Evolutionary conservation across 371 early-diverging fungal species (phyloP).

Genomic region (Vairimorpha necatrix): DNA sequence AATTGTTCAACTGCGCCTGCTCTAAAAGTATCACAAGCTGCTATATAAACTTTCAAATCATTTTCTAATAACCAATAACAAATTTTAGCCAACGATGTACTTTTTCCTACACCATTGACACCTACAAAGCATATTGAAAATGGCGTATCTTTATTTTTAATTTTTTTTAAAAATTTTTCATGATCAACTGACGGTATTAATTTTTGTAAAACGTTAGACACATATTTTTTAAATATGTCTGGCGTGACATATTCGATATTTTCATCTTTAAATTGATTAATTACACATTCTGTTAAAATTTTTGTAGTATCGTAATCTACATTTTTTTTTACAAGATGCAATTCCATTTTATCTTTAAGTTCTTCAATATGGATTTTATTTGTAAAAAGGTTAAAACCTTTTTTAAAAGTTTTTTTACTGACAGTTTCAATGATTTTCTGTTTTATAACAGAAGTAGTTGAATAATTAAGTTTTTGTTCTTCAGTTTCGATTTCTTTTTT

Average conservation of each 20-base stretch:
- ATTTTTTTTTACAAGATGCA: slow-evolving; percentile 62
- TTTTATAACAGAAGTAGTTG: background rate
- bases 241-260: slow-evolving; percentile 30
- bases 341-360: slow-evolving; percentile 45
- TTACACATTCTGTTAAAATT: slow-evolving; percentile 51
- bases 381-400: slow-evolving; percentile 49
- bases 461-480: slow-evolving; percentile 34
- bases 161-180: slow-evolving; percentile 83
- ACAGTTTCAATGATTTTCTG: background rate
- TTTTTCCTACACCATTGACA: slow-evolving; percentile 95
- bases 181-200: slow-evolving; percentile 83
- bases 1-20: slow-evolving; percentile 97
- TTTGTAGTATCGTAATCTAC: slow-evolving; percentile 45
- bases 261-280: slow-evolving; percentile 40
- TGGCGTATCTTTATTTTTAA: slow-evolving; percentile 71
- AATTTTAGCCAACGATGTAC: slow-evolving; percentile 91
- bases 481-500: slow-evolving; percentile 11
- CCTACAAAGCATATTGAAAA: slow-evolving; percentile 89
- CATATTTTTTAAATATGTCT: slow-evolving; percentile 67
- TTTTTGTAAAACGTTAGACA: slow-evolving; percentile 73
- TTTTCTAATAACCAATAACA: slow-evolving; percentile 93
- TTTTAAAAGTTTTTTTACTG: slow-evolving; percentile 18
- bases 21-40: slow-evolving; percentile 97
- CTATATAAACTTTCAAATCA: slow-evolving; percentile 79
- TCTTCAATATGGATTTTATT: slow-evolving; percentile 49